Base-by-base conservation (phyloP, 1,139 yeast genomes). In the Nematodospora anomalae region DNA sequence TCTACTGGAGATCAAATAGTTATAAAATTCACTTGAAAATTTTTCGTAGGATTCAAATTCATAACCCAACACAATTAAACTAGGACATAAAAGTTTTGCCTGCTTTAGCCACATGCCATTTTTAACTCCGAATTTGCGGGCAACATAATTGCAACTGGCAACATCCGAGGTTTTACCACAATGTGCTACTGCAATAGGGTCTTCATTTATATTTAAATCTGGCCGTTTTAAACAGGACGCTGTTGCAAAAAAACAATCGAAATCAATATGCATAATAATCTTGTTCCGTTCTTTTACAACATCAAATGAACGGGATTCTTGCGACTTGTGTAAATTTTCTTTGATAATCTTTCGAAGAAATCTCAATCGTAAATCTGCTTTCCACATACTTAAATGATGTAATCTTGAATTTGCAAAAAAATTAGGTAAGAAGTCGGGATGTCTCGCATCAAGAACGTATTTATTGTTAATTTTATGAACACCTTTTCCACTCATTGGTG, bases 121-220 rank as follows among this genome's bases (percentile, higher is more conserved):
- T 30, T 57, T 67, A 2, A 92, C 79, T 0, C 97, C 97, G 45
- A 44, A 68, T 24, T 64, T 57, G 23, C 97, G 70, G 0, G 97
- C 96, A 7, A 74, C 80, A 55, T 92, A 92, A 55, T 90, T 92
- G 54, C 97, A 89, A 45, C 95, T 85, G 0, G 97, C 94, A n/a
- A 92, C 69, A 57, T 92, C 98, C 0, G 79, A 71, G 2, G 79
- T 70, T 4, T 65, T 65, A 0, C 76, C 76, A 9, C 97, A 96
- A 57, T 88, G 90, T 4, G 95, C 80, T 0, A 92, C 97, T 31
- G 94, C 89, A 3, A 89, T 73, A 0, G 97, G 95, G 18, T 71
- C 77, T 5, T 46, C 64, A 10, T 72, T 53, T 10, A 83, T 70
- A 49, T 83, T 80, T 14, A 80, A 50, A 6, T 79, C 67, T 0